Conservation (phyloP, 164 flowering plant genomes). For the Tetrastigma voinierianum region DNA sequence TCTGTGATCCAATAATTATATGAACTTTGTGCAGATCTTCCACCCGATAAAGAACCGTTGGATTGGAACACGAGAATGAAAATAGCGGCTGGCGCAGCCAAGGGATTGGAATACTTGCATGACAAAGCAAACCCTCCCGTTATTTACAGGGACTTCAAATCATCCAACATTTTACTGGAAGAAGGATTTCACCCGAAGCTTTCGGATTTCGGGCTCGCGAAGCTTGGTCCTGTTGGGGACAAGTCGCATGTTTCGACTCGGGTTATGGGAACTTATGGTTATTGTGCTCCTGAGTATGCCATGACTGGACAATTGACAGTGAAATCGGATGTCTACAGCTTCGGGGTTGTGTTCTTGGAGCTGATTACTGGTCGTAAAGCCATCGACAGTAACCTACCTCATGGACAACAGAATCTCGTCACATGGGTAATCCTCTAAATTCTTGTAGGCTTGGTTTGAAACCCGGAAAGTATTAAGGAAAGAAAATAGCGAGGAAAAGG, state of each 20-base stretch:
- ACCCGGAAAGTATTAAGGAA: too few relatives aligned
- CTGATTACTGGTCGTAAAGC: conserved; percentile 55
- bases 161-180: conserved; percentile 46
- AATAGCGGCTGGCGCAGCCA: conserved; percentile 57
- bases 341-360: conserved; percentile 54
- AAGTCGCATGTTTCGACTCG: conserved; percentile 55
- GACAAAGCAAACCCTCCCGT: conserved; percentile 57
- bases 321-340: conserved; percentile 57
- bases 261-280: conserved; percentile 62
- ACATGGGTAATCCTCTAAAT: conserved; percentile 36
- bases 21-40: conserved; percentile 33
- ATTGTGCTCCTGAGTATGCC: conserved; percentile 62
- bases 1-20: background rate
- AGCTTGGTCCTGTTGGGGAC: conserved; percentile 58
- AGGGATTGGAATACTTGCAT: conserved; percentile 49
- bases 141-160: conserved; percentile 48
- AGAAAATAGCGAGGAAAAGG: too few relatives aligned
- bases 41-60: conserved; percentile 43
- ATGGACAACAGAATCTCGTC: conserved; percentile 53
- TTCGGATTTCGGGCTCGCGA: conserved; percentile 60
- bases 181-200: conserved; percentile 47
- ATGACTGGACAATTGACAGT: conserved; percentile 58
- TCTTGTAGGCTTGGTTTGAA: too few relatives aligned
- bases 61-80: conserved; percentile 58
- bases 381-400: conserved; percentile 40